Conservation (phyloP, 2,329 filamentous ascomycete genomes). For the Stachybotrys elegans region DNA sequence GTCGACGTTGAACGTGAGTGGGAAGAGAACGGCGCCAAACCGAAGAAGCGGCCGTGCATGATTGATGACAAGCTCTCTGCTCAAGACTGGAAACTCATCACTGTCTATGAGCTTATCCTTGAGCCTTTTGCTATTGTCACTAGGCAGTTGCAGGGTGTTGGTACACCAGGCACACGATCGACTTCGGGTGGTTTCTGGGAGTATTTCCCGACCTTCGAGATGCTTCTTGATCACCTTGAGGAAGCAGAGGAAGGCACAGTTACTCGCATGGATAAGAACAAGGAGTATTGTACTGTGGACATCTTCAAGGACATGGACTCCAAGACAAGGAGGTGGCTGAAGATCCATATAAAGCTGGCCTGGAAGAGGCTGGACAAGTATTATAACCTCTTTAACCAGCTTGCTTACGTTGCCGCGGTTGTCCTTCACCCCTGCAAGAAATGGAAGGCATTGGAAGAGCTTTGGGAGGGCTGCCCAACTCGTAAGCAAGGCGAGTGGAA, state of each 20-base stretch:
- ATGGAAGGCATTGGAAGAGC: constrained; percentile 1
- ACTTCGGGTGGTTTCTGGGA: constrained; percentile 5
- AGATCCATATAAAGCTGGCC: constrained; percentile 5
- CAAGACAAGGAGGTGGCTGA: constrained; percentile 2
- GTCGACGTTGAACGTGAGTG: constrained; percentile 1
- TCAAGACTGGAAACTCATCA: constrained; percentile 3
- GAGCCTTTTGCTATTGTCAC: constrained; percentile 5
- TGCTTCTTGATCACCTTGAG: constrained; percentile 6
- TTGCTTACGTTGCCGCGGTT: constrained; percentile 3
- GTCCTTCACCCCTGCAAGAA: constrained; percentile 5
- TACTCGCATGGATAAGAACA: constrained; percentile 1
- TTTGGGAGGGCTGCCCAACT: not conserved
- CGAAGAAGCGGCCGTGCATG: not conserved
- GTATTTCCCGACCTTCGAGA: constrained; percentile 5
- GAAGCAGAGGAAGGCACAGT: constrained; percentile 4
- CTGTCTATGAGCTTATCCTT: constrained; percentile 1
- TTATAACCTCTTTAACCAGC: constrained; percentile 1
- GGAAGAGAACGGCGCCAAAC: not conserved
- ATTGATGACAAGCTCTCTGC: not conserved
- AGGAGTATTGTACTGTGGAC: not conserved
- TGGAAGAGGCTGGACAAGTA: constrained; percentile 6
- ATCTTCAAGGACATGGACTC: constrained; percentile 2
- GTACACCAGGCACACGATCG: constrained; percentile 1
- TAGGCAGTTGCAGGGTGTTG: constrained; percentile 4
- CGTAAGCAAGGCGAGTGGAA: not conserved